phyloP scores from a whole-genome alignment of 2,329 filamentous ascomycete species.

The Fusarium domesticum region DNA sequence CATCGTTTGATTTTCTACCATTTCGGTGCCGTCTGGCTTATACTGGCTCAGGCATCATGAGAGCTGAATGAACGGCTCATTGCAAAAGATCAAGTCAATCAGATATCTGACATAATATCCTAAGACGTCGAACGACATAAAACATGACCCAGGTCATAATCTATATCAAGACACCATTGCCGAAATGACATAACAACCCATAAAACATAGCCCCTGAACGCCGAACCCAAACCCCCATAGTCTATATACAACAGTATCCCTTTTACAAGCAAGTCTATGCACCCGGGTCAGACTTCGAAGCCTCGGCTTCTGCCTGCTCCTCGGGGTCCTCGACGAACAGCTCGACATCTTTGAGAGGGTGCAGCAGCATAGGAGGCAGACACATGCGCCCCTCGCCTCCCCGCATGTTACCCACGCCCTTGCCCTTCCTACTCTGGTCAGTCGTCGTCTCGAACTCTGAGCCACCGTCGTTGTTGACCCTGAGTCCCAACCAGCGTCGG shows the following conservation, averaged over 20 bases:
- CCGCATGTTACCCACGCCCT: conserved; percentile 51
- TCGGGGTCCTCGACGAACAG: conserved; percentile 59
- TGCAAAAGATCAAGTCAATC: conserved; percentile 3
- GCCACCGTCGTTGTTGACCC: conserved; percentile 74
- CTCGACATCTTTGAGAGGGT: conserved; percentile 79
- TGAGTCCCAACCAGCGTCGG: conserved; percentile 79
- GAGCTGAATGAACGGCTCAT: too few relatives aligned
- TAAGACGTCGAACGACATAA: background rate
- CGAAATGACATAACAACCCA: background rate
- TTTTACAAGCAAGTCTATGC: conserved; percentile 24
- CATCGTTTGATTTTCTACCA: too few relatives aligned
- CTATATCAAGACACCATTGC: background rate
- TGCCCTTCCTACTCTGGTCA: conserved; percentile 50
- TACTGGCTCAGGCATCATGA: too few relatives aligned
- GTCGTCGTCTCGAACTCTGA: conserved; percentile 68
- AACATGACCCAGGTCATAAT: conserved; percentile 1
- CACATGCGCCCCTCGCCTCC: conserved; percentile 85
- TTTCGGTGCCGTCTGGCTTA: too few relatives aligned
- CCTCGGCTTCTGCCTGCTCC: conserved; percentile 40
- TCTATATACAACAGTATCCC: conserved; percentile 6
- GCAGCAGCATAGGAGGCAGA: conserved; percentile 81
- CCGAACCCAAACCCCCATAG: conserved; percentile 1
- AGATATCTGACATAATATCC: too few relatives aligned
- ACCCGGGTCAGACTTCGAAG: conserved; percentile 45
- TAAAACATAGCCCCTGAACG: background rate